Evolutionary conservation across 257 asterid genomes (phyloP).

Genomic region (Solanum tarapatanum): DNA sequence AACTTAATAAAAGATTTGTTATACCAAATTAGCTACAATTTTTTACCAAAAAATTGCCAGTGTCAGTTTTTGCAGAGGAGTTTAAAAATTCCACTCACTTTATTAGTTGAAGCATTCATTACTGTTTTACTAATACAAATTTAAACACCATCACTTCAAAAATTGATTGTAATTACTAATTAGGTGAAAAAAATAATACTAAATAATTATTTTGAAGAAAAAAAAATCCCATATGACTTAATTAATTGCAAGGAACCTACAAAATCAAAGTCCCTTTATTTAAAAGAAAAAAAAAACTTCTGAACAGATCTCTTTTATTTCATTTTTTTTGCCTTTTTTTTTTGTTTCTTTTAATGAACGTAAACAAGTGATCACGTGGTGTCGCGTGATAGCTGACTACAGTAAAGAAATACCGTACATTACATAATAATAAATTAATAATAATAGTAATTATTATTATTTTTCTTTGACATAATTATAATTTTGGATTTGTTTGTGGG

Average conservation of each 20-base stretch:
- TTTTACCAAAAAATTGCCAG: background rate
- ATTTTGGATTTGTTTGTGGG: conserved; percentile 8
- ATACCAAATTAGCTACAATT: background rate
- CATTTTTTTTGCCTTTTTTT: no score
- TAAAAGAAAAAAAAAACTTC: background rate
- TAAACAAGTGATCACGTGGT: conserved; percentile 48
- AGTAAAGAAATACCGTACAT: conserved; percentile 16
- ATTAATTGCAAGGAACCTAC: background rate
- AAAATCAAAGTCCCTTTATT: background rate
- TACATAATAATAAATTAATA: background rate
- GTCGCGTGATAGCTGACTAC: conserved; percentile 55
- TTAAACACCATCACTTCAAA: background rate
- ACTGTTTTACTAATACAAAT: background rate
- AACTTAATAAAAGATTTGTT: conserved; percentile 16
- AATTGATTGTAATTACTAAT: background rate
- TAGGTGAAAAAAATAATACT: background rate
- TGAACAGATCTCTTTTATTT: background rate
- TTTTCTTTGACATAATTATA: background rate
- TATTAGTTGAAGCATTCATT: background rate
- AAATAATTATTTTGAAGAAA: background rate
- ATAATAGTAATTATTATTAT: background rate
- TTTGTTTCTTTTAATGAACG: background rate
- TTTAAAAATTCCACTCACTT: background rate
- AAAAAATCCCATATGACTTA: background rate
- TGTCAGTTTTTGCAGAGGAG: background rate